Evolutionary conservation across 495 filamentous ascomycete species (phyloP).

Genomic region (Tuber melanosporum): DNA sequence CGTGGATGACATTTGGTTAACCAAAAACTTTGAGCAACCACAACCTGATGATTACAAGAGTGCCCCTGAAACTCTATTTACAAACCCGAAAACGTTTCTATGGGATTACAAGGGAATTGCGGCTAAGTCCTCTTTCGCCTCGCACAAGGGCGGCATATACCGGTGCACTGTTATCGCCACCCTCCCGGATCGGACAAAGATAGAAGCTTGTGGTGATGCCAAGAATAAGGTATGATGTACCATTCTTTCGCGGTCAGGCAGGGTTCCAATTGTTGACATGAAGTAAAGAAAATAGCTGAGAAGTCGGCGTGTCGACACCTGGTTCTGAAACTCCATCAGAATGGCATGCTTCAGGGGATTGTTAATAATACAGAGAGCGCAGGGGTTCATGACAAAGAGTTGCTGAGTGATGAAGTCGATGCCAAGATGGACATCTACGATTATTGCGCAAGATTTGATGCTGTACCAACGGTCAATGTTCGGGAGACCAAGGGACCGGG

Average conservation of each 20-base stretch:
- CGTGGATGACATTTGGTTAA: conserved; percentile 32
- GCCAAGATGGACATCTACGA: conserved; percentile 48
- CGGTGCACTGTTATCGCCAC: conserved; percentile 39
- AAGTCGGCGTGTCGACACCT: conserved; percentile 42
- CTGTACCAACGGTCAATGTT: conserved; percentile 42
- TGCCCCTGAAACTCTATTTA: conserved; percentile 36
- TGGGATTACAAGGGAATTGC: conserved; percentile 32
- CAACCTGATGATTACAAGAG: conserved; percentile 29
- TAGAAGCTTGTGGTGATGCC: conserved; percentile 42
- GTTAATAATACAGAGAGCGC: conserved; percentile 13
- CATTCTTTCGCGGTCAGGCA: neutral
- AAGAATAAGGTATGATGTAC: conserved; percentile 37
- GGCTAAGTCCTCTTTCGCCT: conserved; percentile 29
- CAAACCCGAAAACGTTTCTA: conserved; percentile 37
- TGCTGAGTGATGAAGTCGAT: conserved; percentile 40
- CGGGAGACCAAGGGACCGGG: conserved; percentile 18
- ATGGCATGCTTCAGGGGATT: conserved; percentile 40
- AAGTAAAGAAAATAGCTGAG: conserved; percentile 43
- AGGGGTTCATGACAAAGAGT: conserved; percentile 34
- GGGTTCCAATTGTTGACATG: conserved; percentile 11
- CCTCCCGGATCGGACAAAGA: conserved; percentile 31
- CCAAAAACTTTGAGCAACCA: conserved; percentile 24
- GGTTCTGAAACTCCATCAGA: conserved; percentile 42
- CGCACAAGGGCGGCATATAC: conserved; percentile 8
- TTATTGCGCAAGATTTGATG: conserved; percentile 48